Evolutionary conservation across 768 basidiomycete species (phyloP), one percentile per base, ranked within the genome.

Genomic region (Boletus eberwhitei): DNA sequence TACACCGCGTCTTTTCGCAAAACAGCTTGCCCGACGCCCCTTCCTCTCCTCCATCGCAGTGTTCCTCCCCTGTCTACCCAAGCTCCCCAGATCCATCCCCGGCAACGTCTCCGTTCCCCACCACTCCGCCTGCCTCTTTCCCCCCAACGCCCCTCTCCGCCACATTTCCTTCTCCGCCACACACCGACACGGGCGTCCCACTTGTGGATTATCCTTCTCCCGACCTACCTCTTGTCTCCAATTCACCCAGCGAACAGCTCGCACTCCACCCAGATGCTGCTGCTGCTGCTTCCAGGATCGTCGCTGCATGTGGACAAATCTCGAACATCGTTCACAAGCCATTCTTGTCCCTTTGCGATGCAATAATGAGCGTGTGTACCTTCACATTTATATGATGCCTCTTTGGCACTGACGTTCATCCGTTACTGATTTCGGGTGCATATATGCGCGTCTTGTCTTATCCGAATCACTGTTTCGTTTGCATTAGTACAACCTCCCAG

Each of bases 331-430:
- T 88, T 19, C 86, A 88, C 62, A 72, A 73, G 5, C 87, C 88
- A 29, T 88, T 89, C 66, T 71, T 87, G 31, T 79, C 81, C n/a
- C 71, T 90, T 8, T 88, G 86, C 61, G 88, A 90, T 65, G 86
- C 86, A 3, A 70, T 76, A 16, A 86, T 88, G 84, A 80, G 77
- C 38, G 88, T 89, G 61, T 56, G 85, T 74, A 12, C 17, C 45
- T 32, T 45, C 3, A 19, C 21, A 6, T 45, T 46, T 54, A 12
- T 52, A 35, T 22, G 38, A 34, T 47, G 16, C 22, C 32, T 17
- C 21, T 44, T 29, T 36, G 8, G 16, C 32, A 21, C 54, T 60
- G n/a, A 64, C n/a, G 1, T 8, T 44, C 11, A 4, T 32, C 19
- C 9, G 11, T 21, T 26, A 6, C 32, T 40, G 9, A 29, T 40